Evolutionary conservation across 2,329 filamentous ascomycete species (phyloP).

Genomic region (Pezizomycotina sp.): DNA sequence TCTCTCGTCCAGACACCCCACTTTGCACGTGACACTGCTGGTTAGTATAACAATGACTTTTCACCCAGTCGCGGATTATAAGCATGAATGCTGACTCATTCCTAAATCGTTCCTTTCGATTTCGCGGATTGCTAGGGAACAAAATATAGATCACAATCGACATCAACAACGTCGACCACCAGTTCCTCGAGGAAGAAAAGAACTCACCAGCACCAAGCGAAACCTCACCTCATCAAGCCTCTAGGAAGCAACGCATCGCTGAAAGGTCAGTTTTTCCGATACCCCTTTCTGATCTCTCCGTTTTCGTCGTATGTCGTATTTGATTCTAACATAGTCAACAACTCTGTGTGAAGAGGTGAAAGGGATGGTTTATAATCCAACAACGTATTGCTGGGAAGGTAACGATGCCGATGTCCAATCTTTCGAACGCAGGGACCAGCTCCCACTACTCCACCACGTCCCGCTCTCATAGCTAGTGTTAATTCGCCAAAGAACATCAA

Average conservation of each 20-base stretch:
- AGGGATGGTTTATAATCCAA: constrained; percentile 90
- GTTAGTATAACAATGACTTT: too few species aligned
- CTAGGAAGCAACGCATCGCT: constrained; percentile 54
- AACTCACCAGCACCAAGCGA: constrained; percentile 28
- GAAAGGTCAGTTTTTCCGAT: background rate
- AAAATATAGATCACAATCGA: background rate
- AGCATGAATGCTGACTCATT: too few species aligned
- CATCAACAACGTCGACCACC: too few species aligned
- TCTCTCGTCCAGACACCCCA: too few species aligned
- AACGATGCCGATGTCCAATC: constrained; percentile 71
- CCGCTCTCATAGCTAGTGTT: constrained; percentile 83
- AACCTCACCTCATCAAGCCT: constrained; percentile 80
- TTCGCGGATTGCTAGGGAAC: too few species aligned
- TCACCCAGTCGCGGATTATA: too few species aligned
- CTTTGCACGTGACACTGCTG: too few species aligned
- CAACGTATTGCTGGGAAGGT: constrained; percentile 79
- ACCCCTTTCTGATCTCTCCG: background rate
- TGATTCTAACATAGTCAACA: constrained; percentile 8
- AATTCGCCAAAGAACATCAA: constrained; percentile 64
- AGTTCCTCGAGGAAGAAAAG: constrained; percentile 26
- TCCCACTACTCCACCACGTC: constrained; percentile 38
- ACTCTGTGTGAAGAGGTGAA: constrained; percentile 49
- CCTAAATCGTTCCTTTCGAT: too few species aligned
- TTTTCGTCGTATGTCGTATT: constrained; percentile 11
- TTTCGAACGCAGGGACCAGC: constrained; percentile 51